Conservation (phyloP, 2,329 filamentous ascomycete genomes). For the Verticillium zaregamsianum region DNA sequence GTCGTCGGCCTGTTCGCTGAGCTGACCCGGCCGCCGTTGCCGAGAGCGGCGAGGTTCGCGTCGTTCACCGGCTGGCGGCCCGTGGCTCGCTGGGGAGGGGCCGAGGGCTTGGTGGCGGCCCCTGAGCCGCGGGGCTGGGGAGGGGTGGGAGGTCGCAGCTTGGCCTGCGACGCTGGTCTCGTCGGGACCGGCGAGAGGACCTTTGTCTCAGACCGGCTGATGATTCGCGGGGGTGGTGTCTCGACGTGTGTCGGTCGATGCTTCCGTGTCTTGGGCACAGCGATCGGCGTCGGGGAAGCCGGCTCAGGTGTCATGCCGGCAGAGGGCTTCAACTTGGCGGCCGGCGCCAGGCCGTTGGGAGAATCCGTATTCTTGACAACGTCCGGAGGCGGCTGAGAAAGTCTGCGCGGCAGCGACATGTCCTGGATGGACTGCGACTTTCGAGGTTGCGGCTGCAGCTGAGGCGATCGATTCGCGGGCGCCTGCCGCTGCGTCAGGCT, state of each 20-base stretch:
- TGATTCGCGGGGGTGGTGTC: slow-evolving; percentile 14
- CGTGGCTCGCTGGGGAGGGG: slow-evolving; percentile 1
- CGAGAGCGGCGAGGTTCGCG: not conserved
- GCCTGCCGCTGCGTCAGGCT: not conserved
- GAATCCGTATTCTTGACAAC: not conserved
- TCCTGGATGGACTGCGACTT: not conserved
- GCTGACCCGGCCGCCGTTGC: not conserved
- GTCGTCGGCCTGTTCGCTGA: slow-evolving; percentile 13
- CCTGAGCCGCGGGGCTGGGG: slow-evolving; percentile 25
- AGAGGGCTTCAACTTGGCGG: not conserved
- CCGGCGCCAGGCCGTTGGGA: not conserved
- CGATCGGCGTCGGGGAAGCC: not conserved
- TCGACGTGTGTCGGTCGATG: slow-evolving; percentile 4
- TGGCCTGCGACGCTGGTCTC: slow-evolving; percentile 16
- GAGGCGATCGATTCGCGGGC: not conserved
- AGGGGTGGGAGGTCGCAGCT: slow-evolving; percentile 28
- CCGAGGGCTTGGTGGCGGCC: slow-evolving; percentile 3
- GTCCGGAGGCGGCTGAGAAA: not conserved
- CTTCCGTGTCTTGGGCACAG: slow-evolving; percentile 6
- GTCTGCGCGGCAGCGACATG: not conserved
- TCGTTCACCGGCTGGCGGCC: not conserved
- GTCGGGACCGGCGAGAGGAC: slow-evolving; percentile 27
- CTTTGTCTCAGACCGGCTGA: slow-evolving; percentile 14
- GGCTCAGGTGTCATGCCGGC: not conserved
- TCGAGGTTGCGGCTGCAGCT: not conserved